Percentiles rank a stretch among this genome's conserved stretches.
These are phyloP conservation scores for Globomyces sp. DNA, from an alignment of 371 early-diverging fungal genomes.

Conservation along the genomic window DNA sequence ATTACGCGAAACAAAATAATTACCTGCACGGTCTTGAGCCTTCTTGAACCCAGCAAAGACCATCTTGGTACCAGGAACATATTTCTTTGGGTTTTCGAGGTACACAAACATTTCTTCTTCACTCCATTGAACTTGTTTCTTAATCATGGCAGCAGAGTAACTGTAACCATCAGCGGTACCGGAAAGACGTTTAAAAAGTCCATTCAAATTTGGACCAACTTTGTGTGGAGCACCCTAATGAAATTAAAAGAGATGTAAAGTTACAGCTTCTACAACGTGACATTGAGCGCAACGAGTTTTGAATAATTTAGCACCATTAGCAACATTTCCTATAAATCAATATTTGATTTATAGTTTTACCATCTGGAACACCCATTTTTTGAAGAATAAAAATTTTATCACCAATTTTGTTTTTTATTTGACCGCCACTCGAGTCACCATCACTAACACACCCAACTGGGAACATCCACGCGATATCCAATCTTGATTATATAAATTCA, in stretches of 20 bases:
- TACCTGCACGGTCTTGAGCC: constrained; percentile 50
- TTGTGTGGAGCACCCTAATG: constrained; percentile 80
- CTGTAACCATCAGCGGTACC: constrained; percentile 84
- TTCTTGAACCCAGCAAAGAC: constrained; percentile 98
- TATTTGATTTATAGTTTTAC: not conserved
- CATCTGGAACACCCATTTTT: constrained; percentile 20
- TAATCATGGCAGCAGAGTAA: constrained; percentile 93
- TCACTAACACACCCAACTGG: too few species aligned
- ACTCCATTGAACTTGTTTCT: constrained; percentile 81
- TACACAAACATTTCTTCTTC: constrained; percentile 62
- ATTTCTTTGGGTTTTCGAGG: constrained; percentile 95
- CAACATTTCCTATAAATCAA: constrained; percentile 40
- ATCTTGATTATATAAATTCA: too few species aligned
- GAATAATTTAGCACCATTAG: constrained; percentile 95
- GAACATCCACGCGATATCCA: too few species aligned
- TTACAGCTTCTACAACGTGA: constrained; percentile 81
- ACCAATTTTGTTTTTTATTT: too few species aligned
- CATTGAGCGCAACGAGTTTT: constrained; percentile 98
- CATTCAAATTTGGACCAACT: constrained; percentile 96
- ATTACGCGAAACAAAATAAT: constrained; percentile 10
- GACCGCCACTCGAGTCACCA: too few species aligned
- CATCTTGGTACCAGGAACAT: constrained; percentile 96
- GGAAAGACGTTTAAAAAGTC: constrained; percentile 86
- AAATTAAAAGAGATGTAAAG: not conserved
- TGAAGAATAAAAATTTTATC: constrained; percentile 2